These are phyloP conservation scores for Gilbertella persicaria DNA, from an alignment of 371 early-diverging fungal species.

Conservation along the genomic window DNA sequence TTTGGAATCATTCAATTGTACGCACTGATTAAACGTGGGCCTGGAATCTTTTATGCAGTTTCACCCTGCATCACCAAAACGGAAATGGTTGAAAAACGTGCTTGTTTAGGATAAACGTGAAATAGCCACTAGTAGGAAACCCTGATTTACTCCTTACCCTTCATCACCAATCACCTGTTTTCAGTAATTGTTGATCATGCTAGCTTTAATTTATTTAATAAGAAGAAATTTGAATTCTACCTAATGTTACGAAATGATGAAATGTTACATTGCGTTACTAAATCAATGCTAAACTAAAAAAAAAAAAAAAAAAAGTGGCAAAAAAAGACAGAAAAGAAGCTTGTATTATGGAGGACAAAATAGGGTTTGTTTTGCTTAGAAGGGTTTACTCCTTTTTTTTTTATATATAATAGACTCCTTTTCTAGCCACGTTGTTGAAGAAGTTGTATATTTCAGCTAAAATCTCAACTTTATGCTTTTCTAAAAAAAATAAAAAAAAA, in stretches of 20 bases:
- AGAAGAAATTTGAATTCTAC: too few species aligned
- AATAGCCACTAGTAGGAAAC: too few species aligned
- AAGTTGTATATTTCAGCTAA: not conserved
- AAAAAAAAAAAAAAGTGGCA: not conserved
- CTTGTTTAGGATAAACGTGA: conserved; percentile 13
- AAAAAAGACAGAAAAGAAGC: not conserved
- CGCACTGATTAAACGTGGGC: conserved; percentile 19
- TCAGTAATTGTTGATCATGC: not conserved
- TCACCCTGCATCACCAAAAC: conserved; percentile 17
- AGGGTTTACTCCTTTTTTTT: not conserved
- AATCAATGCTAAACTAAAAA: not conserved
- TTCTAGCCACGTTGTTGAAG: not conserved
- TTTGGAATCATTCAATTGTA: too few species aligned
- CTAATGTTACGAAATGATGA: too few species aligned
- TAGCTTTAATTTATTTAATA: too few species aligned
- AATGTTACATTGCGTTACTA: too few species aligned
- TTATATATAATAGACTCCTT: not conserved
- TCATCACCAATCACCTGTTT: not conserved
- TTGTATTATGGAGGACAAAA: not conserved
- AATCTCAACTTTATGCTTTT: too few species aligned
- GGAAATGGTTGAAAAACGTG: conserved; percentile 8
- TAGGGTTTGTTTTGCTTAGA: not conserved
- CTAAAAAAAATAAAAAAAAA: too few species aligned
- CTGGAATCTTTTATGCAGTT: conserved; percentile 10
- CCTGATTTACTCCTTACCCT: not conserved